Evolutionary conservation across 2,329 filamentous ascomycete species (phyloP), one percentile per base, ranked within the genome.

Genomic region (Talaromyces albobiverticillius): DNA sequence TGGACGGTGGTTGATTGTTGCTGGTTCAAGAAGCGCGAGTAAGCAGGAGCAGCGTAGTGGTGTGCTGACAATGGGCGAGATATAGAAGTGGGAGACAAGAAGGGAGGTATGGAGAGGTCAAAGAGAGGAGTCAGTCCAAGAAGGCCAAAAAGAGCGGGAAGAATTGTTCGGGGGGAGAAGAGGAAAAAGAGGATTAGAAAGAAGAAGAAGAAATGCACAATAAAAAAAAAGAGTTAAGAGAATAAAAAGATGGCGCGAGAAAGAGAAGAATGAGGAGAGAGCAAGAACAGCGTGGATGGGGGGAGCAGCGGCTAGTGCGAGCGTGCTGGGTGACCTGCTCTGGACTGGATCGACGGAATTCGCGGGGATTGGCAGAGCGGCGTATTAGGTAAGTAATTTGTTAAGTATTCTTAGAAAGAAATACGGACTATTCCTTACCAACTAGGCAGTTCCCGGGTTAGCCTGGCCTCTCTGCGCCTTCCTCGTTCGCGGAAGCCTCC

Each of bases 181-280:
- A 45, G 57, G 52, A 43, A 51, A 54, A 51, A 41, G 25, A 60
- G 48, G 38, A 46, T 43, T 38, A 46, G 51, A 56, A 45, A 29
- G 23, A 59, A 47, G 46, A 49, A 48, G 42, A 26, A 16, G 11
- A 23, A 11, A 22, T 2, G 14, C 16, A 8, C 31, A 42, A 31
- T 48, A 51, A 43, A 25, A 49, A 53, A 46, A 53, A 48, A 59
- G 51, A 55, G 46, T 29, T 46, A 25, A 46, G 29, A 42, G n/a
- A n/a, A n/a, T n/a, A n/a, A 29, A 41, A 60, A 61, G 29, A 51
- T 45, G 31, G 50, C 29, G 50, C 18, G 50, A 52, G 50, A 59
- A 60, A 61, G 53, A 53, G 56, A 59, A 56, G 53, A 59, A 59
- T 52, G 51, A 55, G 16, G 49, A 53, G 47, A 62, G 51, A 50